Evolutionary conservation across 2,329 filamentous ascomycete species (phyloP), one percentile per base, ranked within the genome.

Genomic region (Onygenales sp.): DNA sequence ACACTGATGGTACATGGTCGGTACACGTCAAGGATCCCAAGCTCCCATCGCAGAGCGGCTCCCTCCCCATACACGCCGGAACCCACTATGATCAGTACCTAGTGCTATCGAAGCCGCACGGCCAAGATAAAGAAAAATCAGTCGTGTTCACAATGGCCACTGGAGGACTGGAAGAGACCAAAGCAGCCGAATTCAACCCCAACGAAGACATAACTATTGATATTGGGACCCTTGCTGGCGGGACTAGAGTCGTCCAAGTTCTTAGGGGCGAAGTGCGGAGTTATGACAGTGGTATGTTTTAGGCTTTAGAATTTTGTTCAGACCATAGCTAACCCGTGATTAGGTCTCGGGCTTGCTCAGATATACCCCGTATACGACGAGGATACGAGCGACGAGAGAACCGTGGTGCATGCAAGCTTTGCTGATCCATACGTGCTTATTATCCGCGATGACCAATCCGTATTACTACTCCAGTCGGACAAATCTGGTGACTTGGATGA

Each of bases 331-430:
- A 49, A 62, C 34, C 42, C 11, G 33, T 37, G 33, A 31, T 34
- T 63, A 89, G 88, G 95, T 67, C 80, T 98, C 55, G 88, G 86
- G 9, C 78, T 98, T 51, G 85, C 85, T 45, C 92, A 97, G 64
- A 97, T 98, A 52, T 79, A 96, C 49, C 89, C 91, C 0, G 89
- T 97, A 80, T 81, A 88, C 57, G 93, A 97, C 62, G 93, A 95
- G 62, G 88, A 93, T 58, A 91, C 85, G 0, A 90, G 87, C 10
- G 84, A 73, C 40, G 67, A 95, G 62, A 85, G 88, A 4, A 80
- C 85, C 51, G 85, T 93, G 42, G 74, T 90, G 45, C 86, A 83
- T 62, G 86, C 88, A 39, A 94, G 87, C 65, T 91, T 97, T 61
- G 82, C 82, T 17, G 92, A 97, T 61, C 89, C 89, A 0, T 96